Evolutionary conservation across 176 grass and related monocot genomes (phyloP).

Genomic region (maize (Zea mays)): Zm-B73-REFERENCE-NAM-5.0 NC_050097.1:14262001-14262500

Average conservation of each 20-base stretch:
- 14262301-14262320: background rate
- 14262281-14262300: background rate
- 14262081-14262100: background rate
- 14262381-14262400: background rate
- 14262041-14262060: background rate
- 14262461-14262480: background rate
- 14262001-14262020: background rate
- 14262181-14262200: background rate
- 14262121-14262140: background rate
- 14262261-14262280: background rate
- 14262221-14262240: background rate
- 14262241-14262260: background rate
- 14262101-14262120: background rate
- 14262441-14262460: background rate
- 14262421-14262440: slow-evolving; percentile 1
- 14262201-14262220: background rate
- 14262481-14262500: background rate
- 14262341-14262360: background rate
- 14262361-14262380: background rate
- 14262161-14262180: background rate
- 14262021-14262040: background rate
- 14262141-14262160: background rate
- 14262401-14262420: background rate
- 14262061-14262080: background rate
- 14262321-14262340: background rate